phyloP scores from a whole-genome alignment of 2,329 filamentous ascomycete genomes.

The Tympanopsis confertula region DNA sequence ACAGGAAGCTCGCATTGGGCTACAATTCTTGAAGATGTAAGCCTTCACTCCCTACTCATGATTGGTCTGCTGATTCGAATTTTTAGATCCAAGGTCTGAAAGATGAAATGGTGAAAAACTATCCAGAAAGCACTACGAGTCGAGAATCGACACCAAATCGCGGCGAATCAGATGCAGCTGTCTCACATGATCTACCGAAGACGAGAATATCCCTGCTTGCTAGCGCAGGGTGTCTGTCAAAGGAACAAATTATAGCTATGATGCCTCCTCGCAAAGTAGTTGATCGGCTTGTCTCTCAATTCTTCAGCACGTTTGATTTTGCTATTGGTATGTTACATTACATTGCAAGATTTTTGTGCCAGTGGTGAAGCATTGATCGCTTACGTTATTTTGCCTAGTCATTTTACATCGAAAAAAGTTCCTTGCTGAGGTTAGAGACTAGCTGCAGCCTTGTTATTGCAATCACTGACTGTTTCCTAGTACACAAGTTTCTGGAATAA shows the following conservation, averaged over 20 bases:
- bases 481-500: conserved; percentile 29
- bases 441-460: too few species aligned
- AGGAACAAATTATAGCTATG: conserved; percentile 3
- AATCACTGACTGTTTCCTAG: too few species aligned
- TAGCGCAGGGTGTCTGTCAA: neutral
- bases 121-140: too few species aligned
- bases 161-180: neutral
- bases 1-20: conserved; percentile 4
- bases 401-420: conserved; percentile 2
- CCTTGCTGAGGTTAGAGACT: conserved; percentile 1
- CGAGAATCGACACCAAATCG: neutral
- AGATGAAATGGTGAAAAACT: conserved; percentile 3
- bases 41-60: neutral
- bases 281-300: conserved; percentile 3
- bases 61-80: neutral
- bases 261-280: conserved; percentile 2
- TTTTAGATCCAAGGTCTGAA: conserved; percentile 3
- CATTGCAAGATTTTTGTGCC: too few species aligned
- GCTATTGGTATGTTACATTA: neutral
- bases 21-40: conserved; percentile 3
- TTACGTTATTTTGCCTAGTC: too few species aligned
- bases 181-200: neutral
- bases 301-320: conserved; percentile 4
- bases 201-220: conserved; percentile 2
- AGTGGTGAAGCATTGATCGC: too few species aligned